Evolutionary conservation across 202 grass and related monocot species (phyloP), one percentile per base, ranked within the genome.

Genomic region (Brachypodium distachyon): DNA sequence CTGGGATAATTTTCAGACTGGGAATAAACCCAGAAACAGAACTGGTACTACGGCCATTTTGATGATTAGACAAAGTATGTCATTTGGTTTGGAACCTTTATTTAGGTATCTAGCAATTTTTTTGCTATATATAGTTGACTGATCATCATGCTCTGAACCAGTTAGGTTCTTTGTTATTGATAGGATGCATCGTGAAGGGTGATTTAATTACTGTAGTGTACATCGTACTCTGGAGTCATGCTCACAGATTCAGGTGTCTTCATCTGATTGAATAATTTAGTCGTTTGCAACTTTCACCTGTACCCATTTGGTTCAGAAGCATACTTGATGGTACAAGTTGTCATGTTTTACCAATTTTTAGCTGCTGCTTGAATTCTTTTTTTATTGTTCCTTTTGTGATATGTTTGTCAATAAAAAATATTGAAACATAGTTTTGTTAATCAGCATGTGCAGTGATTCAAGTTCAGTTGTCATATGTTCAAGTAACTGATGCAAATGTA

Each of bases 121-220:
- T n/a, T n/a, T n/a, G n/a, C n/a, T n/a, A n/a, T n/a, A 36, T 36
- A 36, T 3, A 85, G 48, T 57, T 56, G 52, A 84, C 32, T 50
- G 28, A 18, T 28, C 51, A 8, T 78, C 51, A 53, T 37, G n/a
- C 29, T 46, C 47, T 21, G 19, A 10, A 61, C 76, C 47, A 37
- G 0, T 42, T 61, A 47, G 21, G 54, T 38, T 70, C 59, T 36
- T 26, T 40, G 12, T 56, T 71, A 72, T 62, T 84, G 18, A 83
- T n/a, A 85, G 70, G 70, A 83, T 33, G 12, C 49, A 50, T 32
- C 76, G n/a, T n/a, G n/a, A n/a, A 16, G 56, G 28, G 12, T 18
- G 33, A 23, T 70, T 53, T 75, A 19, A 75, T 83, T 28, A 23
- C 43, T 77, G 34, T 61, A 62, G 19, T 78, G 60, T 77, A 70